Conservation (phyloP, 2,329 filamentous ascomycete species). For the Acephala macrosclerotiorum region DNA sequence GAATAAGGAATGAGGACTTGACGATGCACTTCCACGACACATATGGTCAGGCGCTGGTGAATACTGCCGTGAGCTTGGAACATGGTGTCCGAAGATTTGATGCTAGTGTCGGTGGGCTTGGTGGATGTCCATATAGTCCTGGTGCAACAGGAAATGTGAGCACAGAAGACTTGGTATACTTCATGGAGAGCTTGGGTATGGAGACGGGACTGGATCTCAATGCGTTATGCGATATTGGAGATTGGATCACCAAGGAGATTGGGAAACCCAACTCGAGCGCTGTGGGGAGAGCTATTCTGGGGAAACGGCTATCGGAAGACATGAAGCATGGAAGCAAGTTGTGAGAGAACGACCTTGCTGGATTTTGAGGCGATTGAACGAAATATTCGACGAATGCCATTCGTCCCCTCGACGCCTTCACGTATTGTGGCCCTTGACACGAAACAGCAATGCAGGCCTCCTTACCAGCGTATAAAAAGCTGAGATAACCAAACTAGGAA, state of each 20-base stretch:
- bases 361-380: no score
- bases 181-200: slow-evolving; percentile 76
- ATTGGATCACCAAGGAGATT: slow-evolving; percentile 73
- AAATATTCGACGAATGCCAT: no score
- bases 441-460: no score
- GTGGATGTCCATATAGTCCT: slow-evolving; percentile 85
- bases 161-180: slow-evolving; percentile 85
- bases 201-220: slow-evolving; percentile 76
- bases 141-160: slow-evolving; percentile 88
- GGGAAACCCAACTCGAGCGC: slow-evolving; percentile 69
- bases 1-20: slow-evolving; percentile 72
- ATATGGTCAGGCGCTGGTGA: slow-evolving; percentile 85
- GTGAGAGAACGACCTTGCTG: no score
- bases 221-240: slow-evolving; percentile 70
- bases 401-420: no score
- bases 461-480: no score
- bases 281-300: slow-evolving; percentile 55
- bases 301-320: slow-evolving; percentile 10
- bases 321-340: neutral
- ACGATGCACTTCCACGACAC: slow-evolving; percentile 92
- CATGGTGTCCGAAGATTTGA: slow-evolving; percentile 83
- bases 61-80: slow-evolving; percentile 78
- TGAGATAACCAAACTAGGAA: no score
- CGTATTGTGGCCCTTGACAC: no score
- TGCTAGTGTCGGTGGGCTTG: slow-evolving; percentile 79